Percentiles rank a stretch among this genome's conserved stretches.
Conservation (phyloP, 2,329 filamentous ascomycete species). For the Lasiodiplodia citricola region DNA sequence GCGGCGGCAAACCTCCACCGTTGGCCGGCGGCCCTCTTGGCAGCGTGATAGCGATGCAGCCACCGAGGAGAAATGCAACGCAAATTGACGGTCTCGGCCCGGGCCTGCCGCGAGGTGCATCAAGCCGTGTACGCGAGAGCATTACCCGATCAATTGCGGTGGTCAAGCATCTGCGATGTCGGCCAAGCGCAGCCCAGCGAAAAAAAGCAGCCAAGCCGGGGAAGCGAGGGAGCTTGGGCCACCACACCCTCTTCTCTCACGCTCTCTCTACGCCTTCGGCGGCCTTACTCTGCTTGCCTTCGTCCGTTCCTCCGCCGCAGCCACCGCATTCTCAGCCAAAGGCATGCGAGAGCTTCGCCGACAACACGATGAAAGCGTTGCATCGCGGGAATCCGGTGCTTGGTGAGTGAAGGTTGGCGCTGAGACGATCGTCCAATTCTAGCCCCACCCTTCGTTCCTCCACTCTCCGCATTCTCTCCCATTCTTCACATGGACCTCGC, state of each 20-base stretch:
- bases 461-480: neutral
- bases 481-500: neutral
- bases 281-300: neutral
- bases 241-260: neutral
- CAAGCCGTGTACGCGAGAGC: neutral
- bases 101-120: neutral
- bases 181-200: neutral
- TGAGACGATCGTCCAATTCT: neutral
- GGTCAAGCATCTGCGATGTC: conserved; percentile 14
- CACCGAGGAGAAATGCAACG: conserved; percentile 19
- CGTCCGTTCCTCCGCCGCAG: neutral
- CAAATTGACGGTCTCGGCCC: neutral
- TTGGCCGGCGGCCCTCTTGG: conserved; percentile 1
- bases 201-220: neutral
- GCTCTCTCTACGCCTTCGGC: neutral
- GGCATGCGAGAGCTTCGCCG: no score
- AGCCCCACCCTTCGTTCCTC: conserved; percentile 1
- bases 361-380: no score
- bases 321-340: neutral
- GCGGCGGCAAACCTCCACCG: neutral
- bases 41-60: conserved; percentile 18
- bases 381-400: neutral
- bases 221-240: conserved; percentile 6
- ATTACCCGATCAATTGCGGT: neutral
- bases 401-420: neutral